Evolutionary conservation across 306 rosid genomes (phyloP).

Genomic region (Mucuna pruriens): DNA sequence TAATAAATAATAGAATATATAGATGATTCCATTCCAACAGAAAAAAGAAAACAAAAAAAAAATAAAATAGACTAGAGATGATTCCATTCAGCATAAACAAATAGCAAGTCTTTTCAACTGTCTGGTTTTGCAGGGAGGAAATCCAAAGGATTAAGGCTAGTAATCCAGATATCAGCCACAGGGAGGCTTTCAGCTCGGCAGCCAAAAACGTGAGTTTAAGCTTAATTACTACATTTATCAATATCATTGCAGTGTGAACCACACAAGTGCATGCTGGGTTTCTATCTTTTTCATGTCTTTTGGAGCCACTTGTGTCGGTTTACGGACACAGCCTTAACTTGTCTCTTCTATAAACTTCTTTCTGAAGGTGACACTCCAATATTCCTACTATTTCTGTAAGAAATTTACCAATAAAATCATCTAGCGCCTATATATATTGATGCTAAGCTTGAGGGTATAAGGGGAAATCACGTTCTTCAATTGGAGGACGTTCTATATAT

Average conservation of each 20-base stretch:
- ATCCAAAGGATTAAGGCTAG: conserved; percentile 97
- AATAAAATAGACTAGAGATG: not conserved
- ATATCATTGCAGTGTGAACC: not conserved
- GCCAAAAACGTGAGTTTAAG: conserved; percentile 86
- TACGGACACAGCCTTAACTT: not conserved
- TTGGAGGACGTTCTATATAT: not conserved
- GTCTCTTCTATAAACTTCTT: conserved; percentile 25
- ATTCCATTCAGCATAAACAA: conserved; percentile 15
- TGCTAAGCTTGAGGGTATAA: not conserved
- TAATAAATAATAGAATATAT: not conserved
- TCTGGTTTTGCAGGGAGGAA: conserved; percentile 75
- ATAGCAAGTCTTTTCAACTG: not conserved
- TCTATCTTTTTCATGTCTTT: not conserved
- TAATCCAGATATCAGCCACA: conserved; percentile 94
- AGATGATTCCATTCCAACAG: not conserved
- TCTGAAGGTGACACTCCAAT: not conserved
- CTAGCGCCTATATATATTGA: not conserved
- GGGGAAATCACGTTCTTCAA: not conserved
- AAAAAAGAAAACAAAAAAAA: not conserved
- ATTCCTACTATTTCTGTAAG: not conserved
- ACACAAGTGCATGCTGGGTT: not conserved
- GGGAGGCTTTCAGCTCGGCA: conserved; percentile 97
- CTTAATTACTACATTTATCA: not conserved
- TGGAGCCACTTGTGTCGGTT: not conserved
- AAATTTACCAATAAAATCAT: not conserved